A percentile compares a stretch with the other conserved stretches of the same genome.
Conservation (phyloP, 768 basidiomycete genomes). For the Lactifluus hygrophoroides region DNA sequence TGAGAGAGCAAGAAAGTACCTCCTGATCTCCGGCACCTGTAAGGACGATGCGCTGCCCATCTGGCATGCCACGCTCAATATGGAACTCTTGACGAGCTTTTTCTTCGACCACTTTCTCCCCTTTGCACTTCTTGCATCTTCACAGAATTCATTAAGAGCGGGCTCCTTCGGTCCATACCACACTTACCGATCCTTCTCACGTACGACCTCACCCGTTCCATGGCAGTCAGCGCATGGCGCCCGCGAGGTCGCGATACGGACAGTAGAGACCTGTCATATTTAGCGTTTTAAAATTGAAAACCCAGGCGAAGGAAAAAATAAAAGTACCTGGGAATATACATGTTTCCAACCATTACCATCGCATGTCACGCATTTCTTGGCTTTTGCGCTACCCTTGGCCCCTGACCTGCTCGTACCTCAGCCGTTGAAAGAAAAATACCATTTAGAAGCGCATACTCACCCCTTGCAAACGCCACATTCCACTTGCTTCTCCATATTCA, state of each 20-base stretch:
- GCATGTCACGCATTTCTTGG: conserved; percentile 72
- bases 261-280: conserved; percentile 34
- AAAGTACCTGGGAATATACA: conserved; percentile 43
- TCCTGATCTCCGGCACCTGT: conserved; percentile 89
- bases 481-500: conserved; percentile 82
- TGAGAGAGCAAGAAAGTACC: conserved; percentile 35
- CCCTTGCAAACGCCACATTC: conserved; percentile 77
- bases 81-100: conserved; percentile 85
- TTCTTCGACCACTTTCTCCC: conserved; percentile 72
- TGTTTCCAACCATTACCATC: conserved; percentile 76
- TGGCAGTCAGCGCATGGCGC: conserved; percentile 60
- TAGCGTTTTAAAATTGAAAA: neutral
- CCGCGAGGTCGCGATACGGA: conserved; percentile 42
- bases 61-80: conserved; percentile 79
- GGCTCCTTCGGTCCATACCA: neutral
- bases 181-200: conserved; percentile 74
- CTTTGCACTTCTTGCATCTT: conserved; percentile 96
- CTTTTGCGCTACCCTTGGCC: conserved; percentile 74
- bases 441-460: conserved; percentile 31
- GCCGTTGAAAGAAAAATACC: conserved; percentile 11
- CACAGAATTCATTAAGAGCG: conserved; percentile 6
- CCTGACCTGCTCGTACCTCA: conserved; percentile 50
- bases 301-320: neutral
- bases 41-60: conserved; percentile 78
- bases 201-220: conserved; percentile 60